Conservation (phyloP, 805 yeast genomes). For the Teunomyces pallodes region DNA sequence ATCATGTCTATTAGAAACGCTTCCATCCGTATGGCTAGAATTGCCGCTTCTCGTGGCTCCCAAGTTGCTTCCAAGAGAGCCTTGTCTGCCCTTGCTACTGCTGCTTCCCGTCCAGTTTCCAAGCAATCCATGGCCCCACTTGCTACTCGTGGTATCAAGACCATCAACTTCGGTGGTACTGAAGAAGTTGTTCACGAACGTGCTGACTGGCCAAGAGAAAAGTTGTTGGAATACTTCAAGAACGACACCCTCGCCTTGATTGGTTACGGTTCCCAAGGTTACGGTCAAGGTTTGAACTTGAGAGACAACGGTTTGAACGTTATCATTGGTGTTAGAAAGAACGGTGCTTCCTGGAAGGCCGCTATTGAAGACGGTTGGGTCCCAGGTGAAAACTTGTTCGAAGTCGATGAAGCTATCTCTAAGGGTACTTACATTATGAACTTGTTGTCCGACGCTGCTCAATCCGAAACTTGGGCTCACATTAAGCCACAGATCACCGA, state of each 20-base stretch:
- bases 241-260: conserved; percentile 95
- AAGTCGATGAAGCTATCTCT: conserved; percentile 86
- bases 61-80: conserved; percentile 63
- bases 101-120: conserved; percentile 41
- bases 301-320: conserved; percentile 99
- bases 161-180: conserved; percentile 95
- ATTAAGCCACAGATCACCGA: conserved; percentile 90
- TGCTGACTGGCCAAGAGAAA: conserved; percentile 99
- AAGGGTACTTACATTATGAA: conserved; percentile 96
- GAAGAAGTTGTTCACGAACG: conserved; percentile 97
- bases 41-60: conserved; percentile 41
- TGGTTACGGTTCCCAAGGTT: conserved; percentile 99
- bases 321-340: conserved; percentile 95
- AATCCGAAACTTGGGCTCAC: conserved; percentile 93
- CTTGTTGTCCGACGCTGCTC: conserved; percentile 98
- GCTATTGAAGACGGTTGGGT: conserved; percentile 99
- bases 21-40: conserved; percentile 46
- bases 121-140: conserved; percentile 41
- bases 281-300: conserved; percentile 99
- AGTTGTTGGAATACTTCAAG: conserved; percentile 93
- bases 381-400: conserved; percentile 97
- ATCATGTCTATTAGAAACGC: conserved; percentile 46
- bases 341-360: conserved; percentile 99
- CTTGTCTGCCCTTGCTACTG: conserved; percentile 52
- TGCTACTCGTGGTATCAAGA: conserved; percentile 87